phyloP scores from a whole-genome alignment of 768 basidiomycete species.

The Suillus weaverae region DNA sequence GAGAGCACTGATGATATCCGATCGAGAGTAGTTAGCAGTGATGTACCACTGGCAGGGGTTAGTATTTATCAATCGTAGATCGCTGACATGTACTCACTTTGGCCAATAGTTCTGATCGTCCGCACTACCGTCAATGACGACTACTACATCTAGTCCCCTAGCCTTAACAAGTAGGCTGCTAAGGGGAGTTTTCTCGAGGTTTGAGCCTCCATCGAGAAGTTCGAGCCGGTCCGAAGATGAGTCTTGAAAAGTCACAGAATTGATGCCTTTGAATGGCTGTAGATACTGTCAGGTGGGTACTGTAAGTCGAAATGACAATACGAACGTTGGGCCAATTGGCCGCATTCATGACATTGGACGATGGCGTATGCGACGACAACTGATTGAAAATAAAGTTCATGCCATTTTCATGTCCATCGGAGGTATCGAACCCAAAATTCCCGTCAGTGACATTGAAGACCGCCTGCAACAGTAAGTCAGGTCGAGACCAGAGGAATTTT shows the following conservation, averaged over 20 bases:
- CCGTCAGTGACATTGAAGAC: conserved; percentile 44
- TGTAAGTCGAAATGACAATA: conserved; percentile 4
- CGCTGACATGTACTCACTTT: conserved; percentile 45
- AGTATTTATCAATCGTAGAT: background rate
- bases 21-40: conserved; percentile 43
- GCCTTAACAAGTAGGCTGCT: conserved; percentile 70
- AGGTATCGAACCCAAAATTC: conserved; percentile 39
- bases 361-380: conserved; percentile 47
- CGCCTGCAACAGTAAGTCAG: conserved; percentile 38
- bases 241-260: conserved; percentile 51
- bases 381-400: conserved; percentile 52
- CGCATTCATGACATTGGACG: conserved; percentile 44
- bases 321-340: conserved; percentile 66
- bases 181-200: conserved; percentile 69
- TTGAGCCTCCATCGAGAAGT: conserved; percentile 72
- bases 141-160: conserved; percentile 69
- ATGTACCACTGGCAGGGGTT: conserved; percentile 47
- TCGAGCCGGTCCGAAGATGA: conserved; percentile 52
- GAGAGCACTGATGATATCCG: conserved; percentile 46
- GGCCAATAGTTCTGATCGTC: conserved; percentile 65
- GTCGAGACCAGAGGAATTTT: background rate
- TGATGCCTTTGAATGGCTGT: conserved; percentile 54
- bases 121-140: conserved; percentile 69
- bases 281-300: conserved; percentile 8
- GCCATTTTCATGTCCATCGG: conserved; percentile 33